Base-by-base conservation (phyloP, 495 filamentous ascomycete species). In the Neohortaea acidophila region DNA sequence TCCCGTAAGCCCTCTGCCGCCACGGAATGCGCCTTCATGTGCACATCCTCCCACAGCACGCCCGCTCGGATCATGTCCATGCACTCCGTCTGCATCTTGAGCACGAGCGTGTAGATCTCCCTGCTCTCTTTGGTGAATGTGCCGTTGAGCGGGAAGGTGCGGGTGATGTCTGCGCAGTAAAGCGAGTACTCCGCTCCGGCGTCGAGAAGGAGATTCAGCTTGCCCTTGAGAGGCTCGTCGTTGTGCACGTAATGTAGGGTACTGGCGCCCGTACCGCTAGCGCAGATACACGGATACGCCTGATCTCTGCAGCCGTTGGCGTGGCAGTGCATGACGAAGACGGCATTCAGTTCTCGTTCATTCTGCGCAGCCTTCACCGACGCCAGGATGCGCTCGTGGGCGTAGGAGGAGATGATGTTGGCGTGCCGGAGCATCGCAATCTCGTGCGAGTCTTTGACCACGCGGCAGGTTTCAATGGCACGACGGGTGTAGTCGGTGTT, bases 181-280 rank as follows among this genome's bases (percentile, higher is more conserved):
- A 76, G 78, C 14, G 68, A 53, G 57, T 74, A 83, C 59, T 94
- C 86, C 20, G 66, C 71, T 15, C 83, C 86, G 7, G 86, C 86
- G 59, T 94, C 86, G 11, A 94, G 62, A 21, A 93, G 65, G 4
- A 94, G 48, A 49, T 81, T 77, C 23, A 75, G 65, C 56, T 83
- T 83, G 15, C 70, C 76, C 7, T 58, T 55, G 33, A 89, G 57
- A 0, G 72, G 59, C 46, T 70, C 67, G 47, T 86, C 62, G 52
- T 94, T 94, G 39, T 75, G 68, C 11, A 79, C 70, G 49, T 94
- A 94, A 60, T 94, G 86, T 29, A 94, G 69, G 4, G 84, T 94
- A 5, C 84, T 79, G 2, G 77, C 83, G 11, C 79, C 72, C 5
- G 71, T 66, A 3, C 84, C 86, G 39, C 65, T 66, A 5, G 82